Conservation (phyloP, 2,329 filamentous ascomycete genomes). For the Allantophomopsis lycopodina region DNA sequence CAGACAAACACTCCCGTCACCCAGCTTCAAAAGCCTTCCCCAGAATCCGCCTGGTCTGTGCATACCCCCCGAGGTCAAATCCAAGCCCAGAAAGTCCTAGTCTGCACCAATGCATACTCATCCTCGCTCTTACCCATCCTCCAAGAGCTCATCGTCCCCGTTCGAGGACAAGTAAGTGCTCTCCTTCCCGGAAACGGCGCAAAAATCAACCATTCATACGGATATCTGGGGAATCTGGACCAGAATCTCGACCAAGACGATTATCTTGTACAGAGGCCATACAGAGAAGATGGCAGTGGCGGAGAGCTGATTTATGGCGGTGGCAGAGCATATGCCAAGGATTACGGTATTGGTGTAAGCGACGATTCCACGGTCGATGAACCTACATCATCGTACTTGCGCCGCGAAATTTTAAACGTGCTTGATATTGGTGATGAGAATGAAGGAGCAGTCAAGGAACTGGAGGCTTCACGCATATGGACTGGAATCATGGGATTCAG, state of each 20-base stretch:
- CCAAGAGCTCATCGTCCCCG: slow-evolving; percentile 60
- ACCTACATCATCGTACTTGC: slow-evolving; percentile 17
- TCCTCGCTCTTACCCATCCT: slow-evolving; percentile 60
- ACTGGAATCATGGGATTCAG: slow-evolving; percentile 72
- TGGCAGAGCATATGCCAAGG: slow-evolving; percentile 40
- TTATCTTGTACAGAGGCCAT: slow-evolving; percentile 60
- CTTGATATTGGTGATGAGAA: slow-evolving; percentile 13
- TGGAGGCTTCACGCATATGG: slow-evolving; percentile 42
- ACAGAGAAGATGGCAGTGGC: slow-evolving; percentile 13
- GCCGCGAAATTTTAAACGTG: slow-evolving; percentile 10
- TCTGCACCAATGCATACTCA: slow-evolving; percentile 78
- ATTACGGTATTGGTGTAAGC: slow-evolving; percentile 38
- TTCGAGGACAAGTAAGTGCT: slow-evolving; percentile 59
- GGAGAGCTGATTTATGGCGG: slow-evolving; percentile 60
- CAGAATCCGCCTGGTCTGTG: slow-evolving; percentile 38
- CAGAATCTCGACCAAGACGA: slow-evolving; percentile 41
- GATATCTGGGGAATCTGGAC: slow-evolving; percentile 37
- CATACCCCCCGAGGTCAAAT: slow-evolving; percentile 57
- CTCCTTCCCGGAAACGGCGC: slow-evolving; percentile 38
- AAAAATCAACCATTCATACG: slow-evolving; percentile 28
- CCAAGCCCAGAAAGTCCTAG: slow-evolving; percentile 46
- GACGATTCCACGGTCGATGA: slow-evolving; percentile 45
- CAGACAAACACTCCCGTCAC: slow-evolving; percentile 61
- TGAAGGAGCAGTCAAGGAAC: slow-evolving; percentile 22
- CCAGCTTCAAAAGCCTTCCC: slow-evolving; percentile 25